These are phyloP conservation scores for Cerrena zonata DNA, from an alignment of 1,284 basidiomycete species.

Conservation along the genomic window DNA sequence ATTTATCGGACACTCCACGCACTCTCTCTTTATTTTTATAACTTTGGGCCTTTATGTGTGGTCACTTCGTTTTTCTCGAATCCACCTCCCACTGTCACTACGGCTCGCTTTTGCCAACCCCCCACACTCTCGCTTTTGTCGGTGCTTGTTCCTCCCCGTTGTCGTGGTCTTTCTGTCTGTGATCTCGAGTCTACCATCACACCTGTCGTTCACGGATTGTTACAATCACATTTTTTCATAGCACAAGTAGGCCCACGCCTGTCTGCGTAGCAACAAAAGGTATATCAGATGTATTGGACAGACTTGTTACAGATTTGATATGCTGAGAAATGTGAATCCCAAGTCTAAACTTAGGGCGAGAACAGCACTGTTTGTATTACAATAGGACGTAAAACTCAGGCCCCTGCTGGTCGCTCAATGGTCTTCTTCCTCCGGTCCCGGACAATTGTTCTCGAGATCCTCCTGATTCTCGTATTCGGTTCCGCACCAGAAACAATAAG, in stretches of 20 bases:
- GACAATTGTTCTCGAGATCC: conserved; percentile 65
- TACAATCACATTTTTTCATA: background rate
- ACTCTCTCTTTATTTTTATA: background rate
- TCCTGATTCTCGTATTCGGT: conserved; percentile 58
- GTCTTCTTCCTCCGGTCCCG: conserved; percentile 69
- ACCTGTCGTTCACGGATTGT: background rate
- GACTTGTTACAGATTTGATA: background rate
- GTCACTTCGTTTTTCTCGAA: conserved; percentile 3
- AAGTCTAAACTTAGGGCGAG: too few species aligned
- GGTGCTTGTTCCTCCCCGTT: conserved; percentile 1
- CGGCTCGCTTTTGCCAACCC: background rate
- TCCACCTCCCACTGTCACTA: background rate
- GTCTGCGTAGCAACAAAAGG: background rate
- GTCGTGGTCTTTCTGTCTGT: too few species aligned
- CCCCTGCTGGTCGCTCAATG: too few species aligned
- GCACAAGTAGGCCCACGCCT: too few species aligned
- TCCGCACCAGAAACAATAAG: conserved; percentile 87
- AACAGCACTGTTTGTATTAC: too few species aligned
- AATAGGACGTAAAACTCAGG: conserved; percentile 36
- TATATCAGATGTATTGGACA: background rate
- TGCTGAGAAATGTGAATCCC: too few species aligned
- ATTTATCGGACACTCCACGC: background rate
- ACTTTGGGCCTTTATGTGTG: conserved; percentile 6
- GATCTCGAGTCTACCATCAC: background rate
- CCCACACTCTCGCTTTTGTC: conserved; percentile 5